These are phyloP conservation scores for Fragilaria crotonensis DNA, from an alignment of 108 stramenopile genomes.

Conservation along the genomic window DNA sequence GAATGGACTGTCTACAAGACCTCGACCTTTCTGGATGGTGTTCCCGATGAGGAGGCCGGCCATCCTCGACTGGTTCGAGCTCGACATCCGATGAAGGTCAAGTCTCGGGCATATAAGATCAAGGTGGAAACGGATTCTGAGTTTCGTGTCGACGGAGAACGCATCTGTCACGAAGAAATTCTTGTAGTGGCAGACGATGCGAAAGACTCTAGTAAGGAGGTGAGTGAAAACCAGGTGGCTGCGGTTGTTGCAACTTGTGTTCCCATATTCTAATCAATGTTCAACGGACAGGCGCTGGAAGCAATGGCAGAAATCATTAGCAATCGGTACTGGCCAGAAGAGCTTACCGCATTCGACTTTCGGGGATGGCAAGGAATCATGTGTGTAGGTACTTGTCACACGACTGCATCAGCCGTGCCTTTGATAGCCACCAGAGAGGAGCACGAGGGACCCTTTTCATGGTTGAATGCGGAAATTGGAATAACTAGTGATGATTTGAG, in stretches of 20 bases:
- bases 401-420: constrained; percentile 50
- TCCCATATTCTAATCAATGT: no score
- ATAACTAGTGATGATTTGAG: constrained; percentile 51
- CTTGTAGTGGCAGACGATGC: constrained; percentile 37
- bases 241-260: neutral
- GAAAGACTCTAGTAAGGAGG: neutral
- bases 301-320: constrained; percentile 16
- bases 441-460: constrained; percentile 67
- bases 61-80: constrained; percentile 40
- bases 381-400: constrained; percentile 81
- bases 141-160: constrained; percentile 36
- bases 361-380: constrained; percentile 81
- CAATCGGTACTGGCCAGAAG: constrained; percentile 42
- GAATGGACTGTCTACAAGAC: constrained; percentile 85
- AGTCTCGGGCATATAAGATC: constrained; percentile 42
- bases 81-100: constrained; percentile 46
- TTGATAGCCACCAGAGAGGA: constrained; percentile 7
- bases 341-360: constrained; percentile 62
- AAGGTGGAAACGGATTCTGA: constrained; percentile 15
- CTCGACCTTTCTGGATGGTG: constrained; percentile 51
- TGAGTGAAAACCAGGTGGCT: constrained; percentile 2
- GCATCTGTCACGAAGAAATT: constrained; percentile 61
- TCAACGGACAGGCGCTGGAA: neutral
- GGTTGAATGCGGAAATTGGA: constrained; percentile 73
- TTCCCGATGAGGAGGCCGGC: constrained; percentile 14